Conservation (phyloP, 495 filamentous ascomycete genomes). For the Penicillium coffeae region DNA sequence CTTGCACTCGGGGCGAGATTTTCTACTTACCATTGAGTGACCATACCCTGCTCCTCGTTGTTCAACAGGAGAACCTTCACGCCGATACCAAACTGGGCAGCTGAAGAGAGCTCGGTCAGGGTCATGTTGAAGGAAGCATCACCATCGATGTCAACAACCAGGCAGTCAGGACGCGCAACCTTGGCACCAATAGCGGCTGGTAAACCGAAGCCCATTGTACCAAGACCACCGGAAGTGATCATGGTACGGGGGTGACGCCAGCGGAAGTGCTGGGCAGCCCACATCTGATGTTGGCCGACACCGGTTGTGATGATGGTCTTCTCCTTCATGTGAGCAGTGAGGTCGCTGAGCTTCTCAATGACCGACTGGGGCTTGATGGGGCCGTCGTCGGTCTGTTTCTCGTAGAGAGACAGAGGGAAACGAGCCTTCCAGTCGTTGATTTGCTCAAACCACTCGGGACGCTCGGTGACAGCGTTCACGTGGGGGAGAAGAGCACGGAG, state of each 20-base stretch:
- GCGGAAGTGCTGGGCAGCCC: constrained; percentile 90
- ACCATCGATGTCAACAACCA: constrained; percentile 92
- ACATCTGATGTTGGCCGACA: constrained; percentile 98
- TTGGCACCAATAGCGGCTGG: constrained; percentile 93
- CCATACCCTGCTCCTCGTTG: constrained; percentile 95
- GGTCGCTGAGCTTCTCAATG: constrained; percentile 75
- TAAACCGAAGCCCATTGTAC: constrained; percentile 93
- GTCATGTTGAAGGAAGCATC: constrained; percentile 98
- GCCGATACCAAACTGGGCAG: constrained; percentile 86
- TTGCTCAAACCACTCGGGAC: constrained; percentile 81
- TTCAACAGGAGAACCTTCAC: constrained; percentile 91
- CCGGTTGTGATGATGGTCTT: constrained; percentile 85
- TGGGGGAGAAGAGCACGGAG: constrained; percentile 67
- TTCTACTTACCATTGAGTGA: constrained; percentile 67
- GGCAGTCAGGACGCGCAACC: constrained; percentile 78
- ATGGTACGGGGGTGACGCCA: constrained; percentile 87
- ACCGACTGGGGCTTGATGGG: constrained; percentile 88
- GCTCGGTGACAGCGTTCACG: constrained; percentile 57
- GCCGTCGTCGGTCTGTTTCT: constrained; percentile 62
- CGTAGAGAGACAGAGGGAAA: constrained; percentile 73
- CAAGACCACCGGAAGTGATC: constrained; percentile 89
- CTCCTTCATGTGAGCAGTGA: constrained; percentile 71
- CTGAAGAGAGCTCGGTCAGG: constrained; percentile 83
- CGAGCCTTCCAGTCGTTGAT: constrained; percentile 86
- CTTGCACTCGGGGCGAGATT: neutral